These are phyloP conservation scores for Globisporangium barbulae DNA, from an alignment of 352 stramenopile species.

Conservation along the genomic window DNA sequence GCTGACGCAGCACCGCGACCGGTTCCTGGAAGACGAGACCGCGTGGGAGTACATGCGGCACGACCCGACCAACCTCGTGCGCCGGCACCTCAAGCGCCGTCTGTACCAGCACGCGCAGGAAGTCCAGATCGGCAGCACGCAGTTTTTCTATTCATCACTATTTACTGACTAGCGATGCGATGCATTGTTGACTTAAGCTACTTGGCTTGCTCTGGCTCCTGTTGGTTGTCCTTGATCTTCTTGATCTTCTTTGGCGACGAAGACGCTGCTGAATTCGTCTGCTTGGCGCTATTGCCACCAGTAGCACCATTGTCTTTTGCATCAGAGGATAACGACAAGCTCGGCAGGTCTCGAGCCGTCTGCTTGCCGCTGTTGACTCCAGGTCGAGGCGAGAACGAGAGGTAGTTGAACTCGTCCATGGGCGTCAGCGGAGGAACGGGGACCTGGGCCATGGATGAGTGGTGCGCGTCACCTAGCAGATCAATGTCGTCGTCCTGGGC, in stretches of 20 bases:
- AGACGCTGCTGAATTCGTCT: not conserved
- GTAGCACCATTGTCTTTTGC: not conserved
- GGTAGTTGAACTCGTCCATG: constrained; percentile 9
- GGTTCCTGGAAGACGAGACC: constrained; percentile 51
- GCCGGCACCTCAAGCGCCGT: constrained; percentile 40
- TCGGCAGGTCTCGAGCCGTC: constrained; percentile 3
- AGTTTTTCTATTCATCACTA: constrained; percentile 65
- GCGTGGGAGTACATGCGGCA: constrained; percentile 67
- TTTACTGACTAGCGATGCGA: constrained; percentile 29
- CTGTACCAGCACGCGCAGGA: constrained; percentile 59
- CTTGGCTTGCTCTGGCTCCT: constrained; percentile 9
- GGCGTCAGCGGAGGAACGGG: not conserved
- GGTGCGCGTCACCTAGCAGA: not conserved
- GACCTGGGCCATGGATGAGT: not conserved
- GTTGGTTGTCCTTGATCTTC: constrained; percentile 6
- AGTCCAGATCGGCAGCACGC: constrained; percentile 55
- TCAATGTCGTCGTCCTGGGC: constrained; percentile 3
- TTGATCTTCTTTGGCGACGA: not conserved
- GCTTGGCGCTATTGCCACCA: not conserved
- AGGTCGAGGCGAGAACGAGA: constrained; percentile 13
- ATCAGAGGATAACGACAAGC: constrained; percentile 7
- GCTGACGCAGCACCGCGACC: constrained; percentile 41
- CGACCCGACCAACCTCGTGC: constrained; percentile 64
- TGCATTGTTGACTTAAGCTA: not conserved
- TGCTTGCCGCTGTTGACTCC: not conserved